Conservation (phyloP, 1,139 yeast genomes). For the Blastobotrys ciferrii region DNA sequence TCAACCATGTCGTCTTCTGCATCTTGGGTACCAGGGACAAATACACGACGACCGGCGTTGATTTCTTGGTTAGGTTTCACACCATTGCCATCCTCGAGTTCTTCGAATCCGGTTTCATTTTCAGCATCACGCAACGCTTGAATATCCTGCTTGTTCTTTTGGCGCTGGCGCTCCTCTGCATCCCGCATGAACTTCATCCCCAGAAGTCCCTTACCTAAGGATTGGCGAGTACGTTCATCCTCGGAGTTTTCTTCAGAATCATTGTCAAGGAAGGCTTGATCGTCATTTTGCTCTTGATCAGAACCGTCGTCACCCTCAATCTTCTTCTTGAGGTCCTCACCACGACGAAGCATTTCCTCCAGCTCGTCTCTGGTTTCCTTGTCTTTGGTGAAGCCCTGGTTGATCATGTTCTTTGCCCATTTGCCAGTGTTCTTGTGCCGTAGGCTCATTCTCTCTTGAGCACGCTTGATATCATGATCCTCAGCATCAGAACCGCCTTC, state of each 20-base stretch:
- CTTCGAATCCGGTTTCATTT: conserved; percentile 46
- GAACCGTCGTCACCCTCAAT: conserved; percentile 53
- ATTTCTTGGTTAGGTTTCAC: conserved; percentile 38
- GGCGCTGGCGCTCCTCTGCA: conserved; percentile 64
- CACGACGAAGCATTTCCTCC: conserved; percentile 90
- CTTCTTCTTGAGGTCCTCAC: conserved; percentile 71
- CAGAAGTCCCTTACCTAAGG: conserved; percentile 77
- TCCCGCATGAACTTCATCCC: conserved; percentile 93
- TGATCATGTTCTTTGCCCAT: conserved; percentile 91
- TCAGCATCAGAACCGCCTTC: conserved; percentile 46
- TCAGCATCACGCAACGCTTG: conserved; percentile 46
- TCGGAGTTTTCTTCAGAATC: conserved; percentile 39
- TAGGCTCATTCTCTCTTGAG: conserved; percentile 87
- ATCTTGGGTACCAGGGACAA: conserved; percentile 66
- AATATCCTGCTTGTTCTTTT: conserved; percentile 46
- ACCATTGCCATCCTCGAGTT: conserved; percentile 38
- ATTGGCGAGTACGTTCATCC: conserved; percentile 33
- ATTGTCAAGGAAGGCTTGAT: conserved; percentile 45
- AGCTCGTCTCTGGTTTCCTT: conserved; percentile 78
- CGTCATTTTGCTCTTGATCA: conserved; percentile 44
- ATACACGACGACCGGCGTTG: conserved; percentile 80
- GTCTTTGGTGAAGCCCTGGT: conserved; percentile 87
- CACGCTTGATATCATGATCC: conserved; percentile 74
- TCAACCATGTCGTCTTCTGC: conserved; percentile 42
- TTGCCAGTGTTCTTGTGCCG: conserved; percentile 77